Evolutionary conservation across 23 red algal genomes (phyloP).

Genomic region (Chondrus crispus): DNA sequence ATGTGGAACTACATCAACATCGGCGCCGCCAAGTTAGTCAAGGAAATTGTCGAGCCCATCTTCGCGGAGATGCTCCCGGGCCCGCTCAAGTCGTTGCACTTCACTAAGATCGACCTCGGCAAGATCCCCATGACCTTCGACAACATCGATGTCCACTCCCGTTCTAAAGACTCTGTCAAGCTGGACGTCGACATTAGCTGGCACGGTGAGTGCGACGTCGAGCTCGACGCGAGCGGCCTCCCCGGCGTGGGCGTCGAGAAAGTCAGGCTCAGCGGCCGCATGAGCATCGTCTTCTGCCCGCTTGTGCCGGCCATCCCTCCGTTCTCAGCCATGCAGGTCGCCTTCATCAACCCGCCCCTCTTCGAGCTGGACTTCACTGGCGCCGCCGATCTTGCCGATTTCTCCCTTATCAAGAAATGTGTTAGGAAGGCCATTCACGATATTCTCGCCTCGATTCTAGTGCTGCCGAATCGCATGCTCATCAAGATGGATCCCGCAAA

Average conservation of each 20-base stretch:
- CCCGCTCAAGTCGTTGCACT: slow-evolving; percentile 49
- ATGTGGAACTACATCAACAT: slow-evolving; percentile 68
- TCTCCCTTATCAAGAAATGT: slow-evolving; percentile 45
- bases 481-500: slow-evolving; percentile 64
- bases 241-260: slow-evolving; percentile 34
- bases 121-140: slow-evolving; percentile 50
- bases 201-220: slow-evolving; percentile 62
- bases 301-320: slow-evolving; percentile 32
- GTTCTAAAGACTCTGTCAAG: slow-evolving; percentile 23
- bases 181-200: slow-evolving; percentile 63
- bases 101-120: slow-evolving; percentile 66
- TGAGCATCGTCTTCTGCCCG: slow-evolving; percentile 48
- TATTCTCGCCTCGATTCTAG: slow-evolving; percentile 39
- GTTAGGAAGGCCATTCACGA: slow-evolving; percentile 50
- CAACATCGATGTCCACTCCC: slow-evolving; percentile 59
- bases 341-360: slow-evolving; percentile 60
- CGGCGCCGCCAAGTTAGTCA: slow-evolving; percentile 28
- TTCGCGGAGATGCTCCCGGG: slow-evolving; percentile 58
- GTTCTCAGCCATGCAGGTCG: slow-evolving; percentile 56
- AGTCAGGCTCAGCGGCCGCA: slow-evolving; percentile 49
- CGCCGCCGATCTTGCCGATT: slow-evolving; percentile 46
- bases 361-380: slow-evolving; percentile 67
- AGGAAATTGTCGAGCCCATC: slow-evolving; percentile 69
- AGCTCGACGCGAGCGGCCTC: slow-evolving; percentile 20
- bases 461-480: slow-evolving; percentile 51